Evolutionary conservation across 106 monocot genomes (phyloP), one percentile per base, ranked within the genome.

Genomic region (Vanilla planifolia): DNA sequence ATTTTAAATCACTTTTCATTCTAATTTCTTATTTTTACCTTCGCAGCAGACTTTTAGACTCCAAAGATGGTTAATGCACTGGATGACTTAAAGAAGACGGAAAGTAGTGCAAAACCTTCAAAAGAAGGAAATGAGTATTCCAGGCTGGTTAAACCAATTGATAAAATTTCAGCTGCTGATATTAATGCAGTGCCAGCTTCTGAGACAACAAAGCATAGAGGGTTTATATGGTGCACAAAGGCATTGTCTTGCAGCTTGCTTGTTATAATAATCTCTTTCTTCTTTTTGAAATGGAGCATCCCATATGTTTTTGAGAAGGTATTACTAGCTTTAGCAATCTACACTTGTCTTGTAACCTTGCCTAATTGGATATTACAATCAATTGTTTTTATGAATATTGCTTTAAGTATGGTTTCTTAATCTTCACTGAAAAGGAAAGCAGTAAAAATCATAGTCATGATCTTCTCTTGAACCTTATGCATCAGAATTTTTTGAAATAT

Each of bases 251-350:
- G 75, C 21, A 71, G 73, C 65, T 46, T 90, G 17, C 36, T 90
- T 55, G 33, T 81, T 4, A 52, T 75, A 24, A 6, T 74, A 19
- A 44, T 82, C 3, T 9, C 50, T 62, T 33, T 71, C 19, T 13
- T 68, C 9, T 55, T 79, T 71, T 21, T 76, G 15, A 90, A 79
- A 66, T 90, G 90, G 90, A 82, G 82, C 61, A 42, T 90, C 4
- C 85, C 90, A 8, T 85, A 85, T 79, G 42, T 67, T 58, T 69
- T 90, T 63, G 71, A 90, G 52, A 82, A 90, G 90, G 90, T 85
- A 82, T 50, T 27, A 15, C 53, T 16, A n/a, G n/a, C 30, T 32
- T 53, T 30, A 53, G 29, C 14, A 3, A 29, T 53, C 6, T 22
- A 53, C 28, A 30, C 15, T 51, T 21, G n/a, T 46, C 22, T 23